These are phyloP conservation scores for Kwoniella sp. DNA, from an alignment of 768 basidiomycete species.

Conservation along the genomic window DNA sequence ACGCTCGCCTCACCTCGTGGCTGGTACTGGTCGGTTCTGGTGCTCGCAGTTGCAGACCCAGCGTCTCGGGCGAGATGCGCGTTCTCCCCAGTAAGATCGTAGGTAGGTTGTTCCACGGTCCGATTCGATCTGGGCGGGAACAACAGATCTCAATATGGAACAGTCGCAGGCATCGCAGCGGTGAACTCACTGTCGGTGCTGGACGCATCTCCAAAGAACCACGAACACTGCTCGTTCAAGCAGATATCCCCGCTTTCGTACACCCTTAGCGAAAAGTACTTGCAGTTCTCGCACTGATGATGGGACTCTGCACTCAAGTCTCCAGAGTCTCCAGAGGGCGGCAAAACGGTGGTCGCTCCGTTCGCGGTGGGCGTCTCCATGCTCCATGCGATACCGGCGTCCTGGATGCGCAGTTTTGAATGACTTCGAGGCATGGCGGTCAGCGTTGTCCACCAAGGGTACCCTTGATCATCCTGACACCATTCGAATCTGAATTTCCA, in stretches of 20 bases:
- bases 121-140: conserved; percentile 16
- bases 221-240: conserved; percentile 28
- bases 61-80: conserved; percentile 23
- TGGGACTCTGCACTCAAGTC: not conserved
- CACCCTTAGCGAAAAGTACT: conserved; percentile 12
- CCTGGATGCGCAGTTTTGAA: not conserved
- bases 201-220: conserved; percentile 23
- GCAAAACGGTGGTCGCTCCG: conserved; percentile 14
- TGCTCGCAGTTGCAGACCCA: conserved; percentile 31
- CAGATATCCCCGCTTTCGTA: conserved; percentile 29
- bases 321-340: not conserved
- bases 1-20: not conserved
- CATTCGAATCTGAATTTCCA: conserved; percentile 47
- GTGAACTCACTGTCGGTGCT: not conserved
- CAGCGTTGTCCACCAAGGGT: conserved; percentile 37
- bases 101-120: conserved; percentile 8
- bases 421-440: no score
- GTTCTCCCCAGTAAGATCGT: not conserved
- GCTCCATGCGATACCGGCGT: conserved; percentile 7
- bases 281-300: conserved; percentile 20
- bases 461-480: conserved; percentile 16
- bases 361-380: conserved; percentile 12
- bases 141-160: no score
- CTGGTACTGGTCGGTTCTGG: conserved; percentile 4
- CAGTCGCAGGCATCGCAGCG: no score